Evolutionary conservation across 2,329 filamentous ascomycete genomes (phyloP), one percentile per base, ranked within the genome.

Genomic region (Colletotrichum cereale): DNA sequence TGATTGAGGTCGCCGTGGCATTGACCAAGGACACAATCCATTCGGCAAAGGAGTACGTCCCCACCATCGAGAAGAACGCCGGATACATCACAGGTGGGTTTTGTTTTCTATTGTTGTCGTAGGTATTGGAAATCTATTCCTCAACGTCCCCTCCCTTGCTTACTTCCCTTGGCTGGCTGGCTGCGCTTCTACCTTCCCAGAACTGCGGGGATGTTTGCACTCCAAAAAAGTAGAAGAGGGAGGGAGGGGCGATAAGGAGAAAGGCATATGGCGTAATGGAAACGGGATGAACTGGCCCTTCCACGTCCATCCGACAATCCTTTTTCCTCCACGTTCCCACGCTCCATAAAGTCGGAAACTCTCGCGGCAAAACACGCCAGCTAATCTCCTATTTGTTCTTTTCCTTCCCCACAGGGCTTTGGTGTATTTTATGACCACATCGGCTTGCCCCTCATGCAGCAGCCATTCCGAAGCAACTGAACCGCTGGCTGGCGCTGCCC

Each of bases 1-100:
- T 86, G 29, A 84, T 86, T 50, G 81, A 84, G 40, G 84, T 86
- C 0, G 85, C 85, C 0, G 84, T 85, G 0, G 77, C 80, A 7
- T 76, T 86, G 18, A 85, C 86, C 2, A 79, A 85, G 52, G 83
- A 84, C 67, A 86, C 85, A 0, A 74, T 82, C 3, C 78, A 79
- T 56, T 80, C 82, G 21, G 84, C 84, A 2, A 83, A 83, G 73
- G 77, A 83, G 44, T 86, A 86, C 57, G 84, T 86, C 3, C 79
- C 80, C 34, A 84, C 84, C 0, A 85, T 86, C 52, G 80, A 86
- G 72, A 81, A 79, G 67, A 86, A 86, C 53, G 84, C 85, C 0
- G 84, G 81, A 1, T 86, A 84, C 71, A 86, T 86, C 56, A 86
- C 84, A 7, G 84, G 84, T 81, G 75, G 60, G 68, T 29, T 47